Percentiles rank a stretch among this genome's conserved stretches.
Evolutionary conservation across 108 stramenopile species (phyloP).

Genomic region (Conticribra guillardii): DNA sequence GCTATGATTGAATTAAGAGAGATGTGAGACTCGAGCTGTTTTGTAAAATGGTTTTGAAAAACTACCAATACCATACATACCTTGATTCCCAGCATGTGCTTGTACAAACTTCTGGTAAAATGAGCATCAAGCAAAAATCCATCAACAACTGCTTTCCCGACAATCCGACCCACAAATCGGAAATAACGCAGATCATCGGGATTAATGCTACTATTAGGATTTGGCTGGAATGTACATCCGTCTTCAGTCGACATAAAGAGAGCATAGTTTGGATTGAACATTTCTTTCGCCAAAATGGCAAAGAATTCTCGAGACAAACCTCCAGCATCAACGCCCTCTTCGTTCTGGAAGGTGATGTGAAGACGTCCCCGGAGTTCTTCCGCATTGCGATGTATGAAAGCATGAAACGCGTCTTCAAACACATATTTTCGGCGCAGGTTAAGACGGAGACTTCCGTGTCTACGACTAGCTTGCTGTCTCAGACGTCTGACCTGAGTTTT

Average conservation of each 20-base stretch:
- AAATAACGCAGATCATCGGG: conserved; percentile 96
- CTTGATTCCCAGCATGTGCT: conserved; percentile 96
- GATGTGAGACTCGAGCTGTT: neutral
- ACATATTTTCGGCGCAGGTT: conserved; percentile 87
- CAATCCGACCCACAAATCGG: conserved; percentile 95
- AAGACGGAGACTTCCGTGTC: conserved; percentile 88
- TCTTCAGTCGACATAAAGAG: conserved; percentile 96
- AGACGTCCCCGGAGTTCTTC: conserved; percentile 96
- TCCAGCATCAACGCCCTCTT: conserved; percentile 99
- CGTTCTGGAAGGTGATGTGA: conserved; percentile 93
- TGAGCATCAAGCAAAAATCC: conserved; percentile 97
- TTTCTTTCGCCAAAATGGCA: conserved; percentile 95
- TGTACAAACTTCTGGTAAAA: conserved; percentile 98
- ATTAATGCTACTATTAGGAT: conserved; percentile 94
- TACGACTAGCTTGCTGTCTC: conserved; percentile 85
- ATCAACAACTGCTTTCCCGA: conserved; percentile 98
- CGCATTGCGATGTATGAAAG: conserved; percentile 90
- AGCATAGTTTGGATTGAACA: conserved; percentile 98
- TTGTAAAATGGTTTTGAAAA: too few species aligned
- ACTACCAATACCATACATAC: too few species aligned
- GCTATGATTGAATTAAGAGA: conserved; percentile 29
- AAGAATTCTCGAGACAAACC: conserved; percentile 98
- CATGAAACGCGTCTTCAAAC: conserved; percentile 96
- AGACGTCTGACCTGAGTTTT: conserved; percentile 85
- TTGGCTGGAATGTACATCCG: conserved; percentile 97